phyloP scores from a whole-genome alignment of 805 yeast species.

The Saccharomycopsis sp. region DNA sequence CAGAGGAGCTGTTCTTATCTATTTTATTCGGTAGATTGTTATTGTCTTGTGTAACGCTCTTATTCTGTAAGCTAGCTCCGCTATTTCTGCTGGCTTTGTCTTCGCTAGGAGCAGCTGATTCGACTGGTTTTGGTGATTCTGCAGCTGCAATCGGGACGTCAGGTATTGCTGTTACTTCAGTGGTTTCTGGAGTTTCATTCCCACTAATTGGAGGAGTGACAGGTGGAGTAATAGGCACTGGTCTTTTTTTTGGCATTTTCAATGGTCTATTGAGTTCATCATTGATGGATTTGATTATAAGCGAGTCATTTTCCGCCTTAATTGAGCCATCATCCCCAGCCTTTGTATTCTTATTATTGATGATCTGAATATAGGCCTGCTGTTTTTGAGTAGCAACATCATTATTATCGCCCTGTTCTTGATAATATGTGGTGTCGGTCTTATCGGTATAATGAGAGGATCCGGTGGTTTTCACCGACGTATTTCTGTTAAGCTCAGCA shows the following conservation, averaged over 20 bases:
- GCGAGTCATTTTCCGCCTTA: background rate
- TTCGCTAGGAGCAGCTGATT: too few relatives aligned
- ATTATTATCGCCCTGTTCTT: background rate
- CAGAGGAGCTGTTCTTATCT: too few relatives aligned
- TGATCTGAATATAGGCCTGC: background rate
- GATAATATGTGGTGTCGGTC: background rate
- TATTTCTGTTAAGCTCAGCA: background rate
- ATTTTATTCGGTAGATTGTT: background rate
- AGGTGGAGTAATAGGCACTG: background rate
- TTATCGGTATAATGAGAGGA: background rate
- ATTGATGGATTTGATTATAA: background rate
- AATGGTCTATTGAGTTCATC: background rate
- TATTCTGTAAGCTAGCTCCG: too few relatives aligned
- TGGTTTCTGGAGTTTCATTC: background rate
- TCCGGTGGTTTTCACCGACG: background rate
- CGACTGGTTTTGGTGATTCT: background rate
- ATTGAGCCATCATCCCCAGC: background rate
- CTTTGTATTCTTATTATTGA: background rate
- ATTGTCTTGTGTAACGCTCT: too few relatives aligned
- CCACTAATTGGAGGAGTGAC: background rate
- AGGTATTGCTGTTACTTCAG: background rate
- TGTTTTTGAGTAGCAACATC: background rate
- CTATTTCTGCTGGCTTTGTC: too few relatives aligned
- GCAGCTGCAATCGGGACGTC: background rate
- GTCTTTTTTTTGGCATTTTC: background rate